These are phyloP conservation scores for Conidiobolus coronatus DNA, from an alignment of 371 early-diverging fungal species.

Conservation along the genomic window DNA sequence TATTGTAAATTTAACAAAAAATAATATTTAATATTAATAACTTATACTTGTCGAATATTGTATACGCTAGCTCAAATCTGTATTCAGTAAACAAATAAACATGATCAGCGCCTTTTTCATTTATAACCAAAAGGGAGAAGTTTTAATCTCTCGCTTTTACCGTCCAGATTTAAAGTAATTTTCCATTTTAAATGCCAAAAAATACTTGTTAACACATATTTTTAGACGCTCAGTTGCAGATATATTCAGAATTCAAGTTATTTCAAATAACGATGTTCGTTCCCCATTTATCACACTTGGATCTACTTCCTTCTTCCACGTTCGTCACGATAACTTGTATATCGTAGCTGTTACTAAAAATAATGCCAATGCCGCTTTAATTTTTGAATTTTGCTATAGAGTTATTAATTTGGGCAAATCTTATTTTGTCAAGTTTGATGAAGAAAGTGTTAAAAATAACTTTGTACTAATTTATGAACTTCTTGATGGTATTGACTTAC, in stretches of 20 bases:
- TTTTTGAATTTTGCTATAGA: slow-evolving; percentile 69
- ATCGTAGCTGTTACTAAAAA: slow-evolving; percentile 64
- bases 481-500: slow-evolving; percentile 41
- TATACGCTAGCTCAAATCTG: too few species aligned
- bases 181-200: not conserved
- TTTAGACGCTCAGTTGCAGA: slow-evolving; percentile 79
- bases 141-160: slow-evolving; percentile 87
- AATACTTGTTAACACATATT: not conserved
- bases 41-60: too few species aligned
- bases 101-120: slow-evolving; percentile 85
- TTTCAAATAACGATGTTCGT: slow-evolving; percentile 69
- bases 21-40: too few species aligned
- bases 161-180: slow-evolving; percentile 79
- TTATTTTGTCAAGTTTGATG: slow-evolving; percentile 76
- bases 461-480: slow-evolving; percentile 79
- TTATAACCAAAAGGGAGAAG: slow-evolving; percentile 90
- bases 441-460: slow-evolving; percentile 73
- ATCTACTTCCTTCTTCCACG: slow-evolving; percentile 67
- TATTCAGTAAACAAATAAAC: not conserved
- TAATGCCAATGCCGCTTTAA: slow-evolving; percentile 62
- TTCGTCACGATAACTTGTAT: slow-evolving; percentile 71
- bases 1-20: not conserved
- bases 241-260: slow-evolving; percentile 88
- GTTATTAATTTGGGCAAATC: slow-evolving; percentile 43
- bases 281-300: slow-evolving; percentile 82